A percentile compares a stretch with the other conserved stretches of the same genome.
These are phyloP conservation scores for Xylaria digitata DNA, from an alignment of 2,329 filamentous ascomycete genomes.

Conservation along the genomic window DNA sequence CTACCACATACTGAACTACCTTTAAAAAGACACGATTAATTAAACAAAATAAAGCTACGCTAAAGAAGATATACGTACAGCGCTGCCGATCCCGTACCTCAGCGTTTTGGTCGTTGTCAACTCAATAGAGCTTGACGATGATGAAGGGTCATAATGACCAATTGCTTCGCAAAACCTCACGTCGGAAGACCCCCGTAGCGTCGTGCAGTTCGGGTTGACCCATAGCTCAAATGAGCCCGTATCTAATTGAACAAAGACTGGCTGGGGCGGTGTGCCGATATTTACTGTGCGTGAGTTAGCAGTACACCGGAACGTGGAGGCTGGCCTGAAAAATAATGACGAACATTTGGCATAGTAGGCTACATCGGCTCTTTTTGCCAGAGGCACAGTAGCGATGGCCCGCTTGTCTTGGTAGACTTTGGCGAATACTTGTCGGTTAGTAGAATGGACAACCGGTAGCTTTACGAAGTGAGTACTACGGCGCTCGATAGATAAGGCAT, in stretches of 20 bases:
- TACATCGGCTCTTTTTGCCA: constrained; percentile 64
- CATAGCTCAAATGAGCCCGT: constrained; percentile 71
- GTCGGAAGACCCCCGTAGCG: constrained; percentile 55
- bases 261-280: constrained; percentile 66
- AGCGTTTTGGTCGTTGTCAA: constrained; percentile 55
- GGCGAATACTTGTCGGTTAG: constrained; percentile 54
- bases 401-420: constrained; percentile 53
- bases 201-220: constrained; percentile 70
- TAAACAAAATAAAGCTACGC: no score
- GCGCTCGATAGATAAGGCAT: constrained; percentile 40
- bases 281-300: constrained; percentile 53
- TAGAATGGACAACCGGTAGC: constrained; percentile 58
- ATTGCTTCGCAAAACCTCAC: constrained; percentile 58
- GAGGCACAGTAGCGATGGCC: constrained; percentile 54
- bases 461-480: constrained; percentile 55
- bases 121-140: constrained; percentile 55
- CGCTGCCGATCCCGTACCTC: constrained; percentile 63
- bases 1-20: constrained; percentile 59
- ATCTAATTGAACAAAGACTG: constrained; percentile 66
- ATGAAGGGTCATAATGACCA: constrained; percentile 57
- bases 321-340: constrained; percentile 26
- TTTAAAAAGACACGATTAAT: no score
- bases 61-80: constrained; percentile 38
- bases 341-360: constrained; percentile 64
- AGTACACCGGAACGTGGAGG: background rate